Percentiles rank a stretch among this genome's conserved stretches.
phyloP scores from a whole-genome alignment of 2,329 filamentous ascomycete genomes.

The Xylariaceae sp. region DNA sequence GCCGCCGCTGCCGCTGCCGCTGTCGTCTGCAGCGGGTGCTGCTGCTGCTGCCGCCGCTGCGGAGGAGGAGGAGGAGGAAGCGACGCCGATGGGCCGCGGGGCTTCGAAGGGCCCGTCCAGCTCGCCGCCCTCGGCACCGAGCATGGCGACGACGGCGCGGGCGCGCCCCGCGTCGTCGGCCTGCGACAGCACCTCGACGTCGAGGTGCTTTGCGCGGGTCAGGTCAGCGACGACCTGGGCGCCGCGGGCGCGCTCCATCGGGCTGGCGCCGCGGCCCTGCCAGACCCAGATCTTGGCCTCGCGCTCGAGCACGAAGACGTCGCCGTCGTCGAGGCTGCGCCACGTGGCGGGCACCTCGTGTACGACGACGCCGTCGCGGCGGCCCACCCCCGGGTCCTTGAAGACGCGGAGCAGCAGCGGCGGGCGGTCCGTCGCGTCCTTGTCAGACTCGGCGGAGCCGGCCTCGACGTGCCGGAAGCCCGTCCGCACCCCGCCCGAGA shows the following conservation, averaged over 20 bases:
- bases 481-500: constrained; percentile 51
- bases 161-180: constrained; percentile 50
- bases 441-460: constrained; percentile 23
- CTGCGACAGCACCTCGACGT: constrained; percentile 59
- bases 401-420: constrained; percentile 57
- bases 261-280: constrained; percentile 58
- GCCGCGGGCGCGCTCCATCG: constrained; percentile 62
- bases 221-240: constrained; percentile 60
- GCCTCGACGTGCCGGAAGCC: constrained; percentile 58
- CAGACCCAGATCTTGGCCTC: constrained; percentile 61
- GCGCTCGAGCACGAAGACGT: constrained; percentile 59
- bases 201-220: constrained; percentile 54
- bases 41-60: too few species aligned
- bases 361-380: constrained; percentile 46
- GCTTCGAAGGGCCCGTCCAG: constrained; percentile 13
- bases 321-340: constrained; percentile 54
- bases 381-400: constrained; percentile 44
- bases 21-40: too few species aligned
- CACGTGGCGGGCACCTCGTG: constrained; percentile 56
- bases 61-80: too few species aligned
- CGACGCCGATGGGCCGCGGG: constrained; percentile 12
- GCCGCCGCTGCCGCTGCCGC: too few species aligned
- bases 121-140: constrained; percentile 37
- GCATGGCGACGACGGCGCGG: constrained; percentile 45
- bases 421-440: constrained; percentile 33